Conservation (phyloP, 2,329 filamentous ascomycete genomes). For the Hansfordia pulvinata region DNA sequence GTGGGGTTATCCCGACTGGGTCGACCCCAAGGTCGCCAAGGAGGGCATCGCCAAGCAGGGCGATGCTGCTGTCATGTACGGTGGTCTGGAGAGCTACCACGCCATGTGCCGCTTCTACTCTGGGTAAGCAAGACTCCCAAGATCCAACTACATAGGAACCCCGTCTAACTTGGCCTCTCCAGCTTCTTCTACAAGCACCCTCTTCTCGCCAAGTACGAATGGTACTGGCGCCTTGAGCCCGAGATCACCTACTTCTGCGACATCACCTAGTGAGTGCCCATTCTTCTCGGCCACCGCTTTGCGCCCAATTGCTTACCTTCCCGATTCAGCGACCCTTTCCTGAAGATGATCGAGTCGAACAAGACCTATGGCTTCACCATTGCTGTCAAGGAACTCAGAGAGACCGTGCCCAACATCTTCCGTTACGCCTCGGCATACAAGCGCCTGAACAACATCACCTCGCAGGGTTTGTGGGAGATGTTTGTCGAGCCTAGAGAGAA, state of each 20-base stretch:
- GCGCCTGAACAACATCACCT: conserved; percentile 77
- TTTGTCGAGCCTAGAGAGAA: conserved; percentile 70
- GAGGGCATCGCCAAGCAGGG: conserved; percentile 96
- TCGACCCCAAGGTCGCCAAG: conserved; percentile 82
- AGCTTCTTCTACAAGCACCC: conserved; percentile 97
- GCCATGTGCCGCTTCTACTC: conserved; percentile 99
- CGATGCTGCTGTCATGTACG: conserved; percentile 97
- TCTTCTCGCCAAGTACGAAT: conserved; percentile 89
- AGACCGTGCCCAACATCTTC: conserved; percentile 98
- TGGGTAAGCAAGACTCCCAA: conserved; percentile 43
- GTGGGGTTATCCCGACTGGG: conserved; percentile 97
- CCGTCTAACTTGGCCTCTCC: conserved; percentile 9
- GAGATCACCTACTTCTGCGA: conserved; percentile 99
- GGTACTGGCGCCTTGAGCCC: conserved; percentile 98
- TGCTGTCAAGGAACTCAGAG: conserved; percentile 91
- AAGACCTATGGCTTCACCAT: conserved; percentile 99
- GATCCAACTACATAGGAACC: conserved; percentile 1
- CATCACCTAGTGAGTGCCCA: conserved; percentile 73
- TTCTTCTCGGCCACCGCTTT: background rate
- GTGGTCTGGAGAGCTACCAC: conserved; percentile 96
- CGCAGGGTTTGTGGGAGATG: conserved; percentile 96
- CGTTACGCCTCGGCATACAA: conserved; percentile 98
- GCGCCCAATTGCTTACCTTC: conserved; percentile 7
- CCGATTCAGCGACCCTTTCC: conserved; percentile 72
- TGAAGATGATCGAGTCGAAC: conserved; percentile 85